Percentiles rank a stretch among this genome's conserved stretches.
phyloP scores from a whole-genome alignment of 148 eudicot genomes.

The Diospyros lotus region DNA sequence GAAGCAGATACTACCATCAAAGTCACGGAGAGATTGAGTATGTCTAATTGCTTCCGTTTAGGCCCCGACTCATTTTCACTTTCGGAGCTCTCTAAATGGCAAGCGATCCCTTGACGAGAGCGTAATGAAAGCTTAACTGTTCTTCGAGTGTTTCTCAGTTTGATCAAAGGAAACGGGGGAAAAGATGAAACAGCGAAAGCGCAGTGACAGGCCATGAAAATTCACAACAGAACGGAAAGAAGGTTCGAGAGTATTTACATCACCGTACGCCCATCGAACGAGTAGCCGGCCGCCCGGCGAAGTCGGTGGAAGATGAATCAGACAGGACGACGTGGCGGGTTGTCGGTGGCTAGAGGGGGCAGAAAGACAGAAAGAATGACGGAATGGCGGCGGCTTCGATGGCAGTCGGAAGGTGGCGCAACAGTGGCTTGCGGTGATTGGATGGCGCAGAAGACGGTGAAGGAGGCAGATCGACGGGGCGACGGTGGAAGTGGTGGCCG shows the following conservation, averaged over 20 bases:
- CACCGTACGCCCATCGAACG: not conserved
- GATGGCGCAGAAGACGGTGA: too few relatives aligned
- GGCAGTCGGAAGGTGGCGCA: too few relatives aligned
- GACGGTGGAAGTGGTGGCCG: too few relatives aligned
- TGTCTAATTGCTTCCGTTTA: slow-evolving; percentile 20
- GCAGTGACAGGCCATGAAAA: slow-evolving; percentile 41
- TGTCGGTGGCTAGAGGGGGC: too few relatives aligned
- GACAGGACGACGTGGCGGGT: too few relatives aligned
- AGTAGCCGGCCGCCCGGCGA: not conserved
- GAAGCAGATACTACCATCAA: slow-evolving; percentile 66
- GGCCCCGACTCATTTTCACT: slow-evolving; percentile 27
- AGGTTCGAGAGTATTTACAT: not conserved
- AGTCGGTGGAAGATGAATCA: too few relatives aligned
- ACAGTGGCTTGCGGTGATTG: too few relatives aligned
- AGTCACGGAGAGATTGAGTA: slow-evolving; percentile 58
- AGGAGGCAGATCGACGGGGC: too few relatives aligned
- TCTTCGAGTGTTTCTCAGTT: slow-evolving; percentile 25
- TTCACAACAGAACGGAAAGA: not conserved
- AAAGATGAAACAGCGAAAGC: slow-evolving; percentile 32
- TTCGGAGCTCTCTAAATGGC: slow-evolving; percentile 26
- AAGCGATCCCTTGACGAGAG: slow-evolving; percentile 26
- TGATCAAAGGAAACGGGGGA: slow-evolving; percentile 28
- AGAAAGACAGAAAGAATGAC: too few relatives aligned
- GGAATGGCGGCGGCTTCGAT: too few relatives aligned
- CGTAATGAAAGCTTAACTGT: slow-evolving; percentile 9